phyloP scores from a whole-genome alignment of 164 flowering plant genomes.

The Magnolia sinica region DNA sequence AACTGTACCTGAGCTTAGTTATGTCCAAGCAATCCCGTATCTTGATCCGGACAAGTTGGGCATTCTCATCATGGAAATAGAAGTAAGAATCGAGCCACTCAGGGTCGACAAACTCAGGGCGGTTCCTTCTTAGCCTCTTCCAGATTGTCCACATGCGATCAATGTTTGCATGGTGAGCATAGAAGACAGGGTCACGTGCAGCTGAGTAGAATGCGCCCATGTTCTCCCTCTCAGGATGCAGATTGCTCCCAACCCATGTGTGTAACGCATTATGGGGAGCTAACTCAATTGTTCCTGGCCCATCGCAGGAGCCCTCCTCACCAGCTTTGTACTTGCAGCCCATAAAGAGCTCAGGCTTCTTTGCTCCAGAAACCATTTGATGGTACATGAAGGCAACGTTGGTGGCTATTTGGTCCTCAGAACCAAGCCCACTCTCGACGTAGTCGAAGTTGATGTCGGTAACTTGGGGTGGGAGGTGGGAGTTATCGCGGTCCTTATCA shows the following conservation, averaged over 20 bases:
- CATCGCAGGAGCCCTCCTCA: conserved; percentile 19
- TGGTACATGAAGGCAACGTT: conserved; percentile 25
- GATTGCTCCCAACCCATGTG: conserved; percentile 23
- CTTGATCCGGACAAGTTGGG: conserved; percentile 20
- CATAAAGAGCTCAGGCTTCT: conserved; percentile 28
- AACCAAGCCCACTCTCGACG: conserved; percentile 12
- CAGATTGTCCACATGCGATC: conserved; percentile 29
- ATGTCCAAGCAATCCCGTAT: conserved; percentile 21
- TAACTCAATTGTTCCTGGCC: conserved; percentile 26
- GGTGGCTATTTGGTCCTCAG: conserved; percentile 9
- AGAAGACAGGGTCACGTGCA: conserved; percentile 27
- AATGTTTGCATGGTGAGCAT: conserved; percentile 27
- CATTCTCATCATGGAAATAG: conserved; percentile 25
- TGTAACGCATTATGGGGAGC: conserved; percentile 31
- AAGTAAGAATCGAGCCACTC: conserved; percentile 27
- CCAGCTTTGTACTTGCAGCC: conserved; percentile 22
- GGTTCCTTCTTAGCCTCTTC: conserved; percentile 9
- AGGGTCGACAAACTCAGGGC: conserved; percentile 15
- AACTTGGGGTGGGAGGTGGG: conserved; percentile 16
- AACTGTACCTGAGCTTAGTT: conserved; percentile 21
- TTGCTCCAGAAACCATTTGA: conserved; percentile 34
- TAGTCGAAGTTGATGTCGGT: conserved; percentile 17
- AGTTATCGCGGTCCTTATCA: conserved; percentile 13
- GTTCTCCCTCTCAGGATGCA: conserved; percentile 24
- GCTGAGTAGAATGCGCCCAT: conserved; percentile 28